Base-by-base conservation (phyloP, 257 asterid species). In the Schizonepeta tenuifolia region DNA sequence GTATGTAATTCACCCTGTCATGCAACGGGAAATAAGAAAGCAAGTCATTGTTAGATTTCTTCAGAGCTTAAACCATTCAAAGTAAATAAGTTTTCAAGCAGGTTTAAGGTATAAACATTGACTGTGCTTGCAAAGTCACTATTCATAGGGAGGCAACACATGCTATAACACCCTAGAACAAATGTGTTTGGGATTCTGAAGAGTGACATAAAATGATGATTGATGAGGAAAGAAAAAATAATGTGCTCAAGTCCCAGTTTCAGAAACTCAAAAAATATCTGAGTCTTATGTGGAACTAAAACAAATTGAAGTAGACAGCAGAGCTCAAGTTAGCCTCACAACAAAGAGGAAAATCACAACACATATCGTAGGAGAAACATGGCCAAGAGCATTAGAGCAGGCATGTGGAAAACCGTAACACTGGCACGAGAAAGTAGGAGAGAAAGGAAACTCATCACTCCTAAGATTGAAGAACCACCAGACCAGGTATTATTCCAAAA, bases 1-100 rank as follows among this genome's bases (percentile, higher is more conserved):
- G 41, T 74, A 22, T 56, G 87, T 31, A 86, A 77, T 35, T 63
- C 67, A 60, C 97, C 98, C 97, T 94, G 89, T 44, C 78, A 47
- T 18, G 54, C 65, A 60, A 70, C 68, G 69, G 75, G 41, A 66
- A 26, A 51, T 56, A 5, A 51, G 43, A 43, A 21, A 54, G 60
- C 43, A 14, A 65, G 57, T 65, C 22, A 50, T 33, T 2, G 5
- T 40, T 43, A 38, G 20, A 66, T 41, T 41, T 54, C 28, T 24
- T 24, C 51, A 12, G 5, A 41, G 60, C 44, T 63, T 21, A 18
- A 64, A 26, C 13, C 28, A 43, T 28, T 18, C 18, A 65, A 15
- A 4, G 58, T 15, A 21, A 40, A 65, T 12, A 55, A 65, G 33
- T 12, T 65, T 9, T 60, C 67, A 7, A 7, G 61, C 36, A 53